Evolutionary conservation across 176 grass and related monocot species (phyloP).

Genomic region (Zizania latifolia): DNA sequence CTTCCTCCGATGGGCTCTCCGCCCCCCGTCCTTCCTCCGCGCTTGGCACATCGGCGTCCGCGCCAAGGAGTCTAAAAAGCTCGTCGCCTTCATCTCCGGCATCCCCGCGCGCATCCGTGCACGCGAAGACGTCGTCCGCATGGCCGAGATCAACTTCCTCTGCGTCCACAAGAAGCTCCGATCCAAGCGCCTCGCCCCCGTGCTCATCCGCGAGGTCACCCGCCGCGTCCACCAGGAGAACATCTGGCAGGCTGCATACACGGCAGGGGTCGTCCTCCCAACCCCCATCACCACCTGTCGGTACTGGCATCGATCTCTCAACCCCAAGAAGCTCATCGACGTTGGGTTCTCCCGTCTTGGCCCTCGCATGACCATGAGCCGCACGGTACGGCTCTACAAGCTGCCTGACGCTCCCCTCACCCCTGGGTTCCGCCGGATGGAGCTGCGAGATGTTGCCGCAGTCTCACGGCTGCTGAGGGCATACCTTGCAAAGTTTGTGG

Average conservation of each 20-base stretch:
- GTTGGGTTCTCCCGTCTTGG: slow-evolving; percentile 89
- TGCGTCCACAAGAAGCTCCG: slow-evolving; percentile 99
- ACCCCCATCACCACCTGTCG: slow-evolving; percentile 94
- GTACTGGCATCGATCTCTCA: slow-evolving; percentile 92
- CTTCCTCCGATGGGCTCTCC: slow-evolving; percentile 95
- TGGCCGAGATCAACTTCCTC: slow-evolving; percentile 99
- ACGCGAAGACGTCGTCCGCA: slow-evolving; percentile 60
- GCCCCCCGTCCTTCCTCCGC: slow-evolving; percentile 79
- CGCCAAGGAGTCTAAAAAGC: slow-evolving; percentile 76
- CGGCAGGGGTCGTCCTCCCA: slow-evolving; percentile 83
- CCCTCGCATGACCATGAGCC: slow-evolving; percentile 97
- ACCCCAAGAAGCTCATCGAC: slow-evolving; percentile 96
- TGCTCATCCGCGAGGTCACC: slow-evolving; percentile 97
- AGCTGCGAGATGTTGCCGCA: slow-evolving; percentile 73
- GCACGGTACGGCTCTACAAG: slow-evolving; percentile 90
- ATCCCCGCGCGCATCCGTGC: slow-evolving; percentile 90
- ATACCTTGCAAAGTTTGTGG: slow-evolving; percentile 64
- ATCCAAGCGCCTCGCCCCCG: slow-evolving; percentile 95
- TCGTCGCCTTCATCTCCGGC: slow-evolving; percentile 94
- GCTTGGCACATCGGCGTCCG: slow-evolving; percentile 99
- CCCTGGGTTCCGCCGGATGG: slow-evolving; percentile 89
- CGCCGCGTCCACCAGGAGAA: slow-evolving; percentile 91
- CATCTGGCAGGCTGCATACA: slow-evolving; percentile 98
- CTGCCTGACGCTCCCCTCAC: slow-evolving; percentile 72
- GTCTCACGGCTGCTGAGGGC: slow-evolving; percentile 75